Percentiles rank a stretch among this genome's conserved stretches.
Evolutionary conservation across 352 stramenopile species (phyloP).

Genomic region (Phytophthora cryptogea): DNA sequence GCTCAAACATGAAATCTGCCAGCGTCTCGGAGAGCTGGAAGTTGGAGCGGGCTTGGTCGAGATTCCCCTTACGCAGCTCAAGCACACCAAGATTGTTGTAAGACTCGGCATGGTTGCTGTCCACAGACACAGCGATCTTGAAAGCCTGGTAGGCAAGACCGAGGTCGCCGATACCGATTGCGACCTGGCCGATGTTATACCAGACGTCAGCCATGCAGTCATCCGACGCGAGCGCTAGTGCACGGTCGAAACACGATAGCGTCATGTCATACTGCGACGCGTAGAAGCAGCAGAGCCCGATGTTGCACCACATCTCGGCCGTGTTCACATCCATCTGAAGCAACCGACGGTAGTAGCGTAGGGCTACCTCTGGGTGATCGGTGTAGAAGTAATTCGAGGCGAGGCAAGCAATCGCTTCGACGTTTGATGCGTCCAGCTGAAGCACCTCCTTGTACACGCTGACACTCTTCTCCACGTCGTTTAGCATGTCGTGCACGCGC

Average conservation of each 20-base stretch:
- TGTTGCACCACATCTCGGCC: constrained; percentile 94
- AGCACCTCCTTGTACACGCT: constrained; percentile 90
- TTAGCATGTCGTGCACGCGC: constrained; percentile 93
- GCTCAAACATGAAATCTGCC: constrained; percentile 91
- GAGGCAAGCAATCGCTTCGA: constrained; percentile 92
- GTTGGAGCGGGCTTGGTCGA: constrained; percentile 84
- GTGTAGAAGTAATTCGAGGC: constrained; percentile 95
- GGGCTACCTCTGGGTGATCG: constrained; percentile 90
- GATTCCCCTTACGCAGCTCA: constrained; percentile 88
- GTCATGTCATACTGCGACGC: constrained; percentile 94
- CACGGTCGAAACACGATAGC: constrained; percentile 93
- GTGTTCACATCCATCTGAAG: constrained; percentile 93
- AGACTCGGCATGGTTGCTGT: constrained; percentile 91
- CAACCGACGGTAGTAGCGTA: constrained; percentile 93
- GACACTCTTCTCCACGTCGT: constrained; percentile 79
- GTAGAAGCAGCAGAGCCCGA: constrained; percentile 95
- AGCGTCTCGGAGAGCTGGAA: constrained; percentile 83
- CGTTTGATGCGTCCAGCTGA: constrained; percentile 84
- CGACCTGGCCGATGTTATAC: constrained; percentile 95
- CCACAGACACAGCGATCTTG: constrained; percentile 92
- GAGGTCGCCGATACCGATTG: constrained; percentile 92
- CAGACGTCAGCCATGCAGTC: constrained; percentile 93
- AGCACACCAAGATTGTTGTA: constrained; percentile 93
- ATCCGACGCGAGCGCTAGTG: constrained; percentile 86
- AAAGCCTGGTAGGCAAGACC: constrained; percentile 94